Conservation (phyloP, 345 rosid species). For the Lepidium sativum region DNA sequence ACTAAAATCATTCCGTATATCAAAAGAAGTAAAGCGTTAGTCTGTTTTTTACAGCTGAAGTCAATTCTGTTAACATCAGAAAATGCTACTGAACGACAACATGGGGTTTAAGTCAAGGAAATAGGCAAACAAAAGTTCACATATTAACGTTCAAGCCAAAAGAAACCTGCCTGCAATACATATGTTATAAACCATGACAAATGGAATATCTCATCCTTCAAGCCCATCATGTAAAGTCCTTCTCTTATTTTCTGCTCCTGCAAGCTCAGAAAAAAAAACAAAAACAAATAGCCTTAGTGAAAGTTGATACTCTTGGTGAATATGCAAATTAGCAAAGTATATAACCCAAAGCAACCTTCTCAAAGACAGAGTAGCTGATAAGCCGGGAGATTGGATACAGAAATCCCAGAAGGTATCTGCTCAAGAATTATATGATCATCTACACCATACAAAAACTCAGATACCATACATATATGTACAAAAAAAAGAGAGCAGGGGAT, state of each 20-base stretch:
- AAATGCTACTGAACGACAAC: neutral
- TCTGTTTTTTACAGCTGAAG: slow-evolving; percentile 3
- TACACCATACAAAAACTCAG: neutral
- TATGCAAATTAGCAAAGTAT: neutral
- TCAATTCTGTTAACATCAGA: neutral
- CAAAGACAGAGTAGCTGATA: slow-evolving; percentile 87
- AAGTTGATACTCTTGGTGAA: slow-evolving; percentile 2
- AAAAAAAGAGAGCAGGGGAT: slow-evolving; percentile 5
- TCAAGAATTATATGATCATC: slow-evolving; percentile 21
- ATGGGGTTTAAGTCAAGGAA: slow-evolving; percentile 4
- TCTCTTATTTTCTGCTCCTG: slow-evolving; percentile 97
- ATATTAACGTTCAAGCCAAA: neutral
- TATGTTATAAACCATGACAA: slow-evolving; percentile 91
- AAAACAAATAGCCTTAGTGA: neutral
- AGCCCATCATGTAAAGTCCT: slow-evolving; percentile 96
- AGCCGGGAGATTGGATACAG: slow-evolving; percentile 91
- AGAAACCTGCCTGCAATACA: slow-evolving; percentile 52
- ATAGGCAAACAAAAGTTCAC: neutral
- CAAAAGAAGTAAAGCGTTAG: neutral
- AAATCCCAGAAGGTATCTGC: slow-evolving; percentile 95
- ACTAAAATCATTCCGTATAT: neutral
- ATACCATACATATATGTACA: neutral
- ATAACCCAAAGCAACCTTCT: slow-evolving; percentile 58
- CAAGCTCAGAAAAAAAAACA: slow-evolving; percentile 19
- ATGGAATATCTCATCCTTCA: slow-evolving; percentile 82